A percentile compares a stretch with the other conserved stretches of the same genome.
Conservation (phyloP, 371 early-diverging fungal species). For the Rhizomucor pusillus region DNA sequence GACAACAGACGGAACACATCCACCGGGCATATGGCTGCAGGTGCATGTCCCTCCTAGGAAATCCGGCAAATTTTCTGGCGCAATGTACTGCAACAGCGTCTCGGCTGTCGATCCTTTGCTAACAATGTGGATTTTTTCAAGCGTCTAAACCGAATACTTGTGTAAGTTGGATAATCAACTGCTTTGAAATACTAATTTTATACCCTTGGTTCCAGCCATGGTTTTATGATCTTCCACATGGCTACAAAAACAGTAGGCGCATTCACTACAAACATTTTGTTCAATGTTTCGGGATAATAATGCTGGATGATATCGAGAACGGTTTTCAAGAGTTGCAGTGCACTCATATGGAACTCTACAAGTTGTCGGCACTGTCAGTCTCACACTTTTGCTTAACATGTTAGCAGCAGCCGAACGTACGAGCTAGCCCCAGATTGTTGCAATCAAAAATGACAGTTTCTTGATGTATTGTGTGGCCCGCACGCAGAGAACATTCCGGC, state of each 20-base stretch:
- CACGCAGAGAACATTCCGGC: conserved; percentile 62
- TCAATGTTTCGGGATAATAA: conserved; percentile 81
- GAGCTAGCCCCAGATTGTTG: conserved; percentile 66
- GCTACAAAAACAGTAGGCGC: conserved; percentile 74
- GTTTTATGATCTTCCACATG: conserved; percentile 72
- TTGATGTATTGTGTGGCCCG: conserved; percentile 64
- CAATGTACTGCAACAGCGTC: conserved; percentile 65
- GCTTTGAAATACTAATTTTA: not conserved
- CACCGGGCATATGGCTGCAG: conserved; percentile 77
- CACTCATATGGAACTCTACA: conserved; percentile 69
- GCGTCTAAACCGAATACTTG: conserved; percentile 28
- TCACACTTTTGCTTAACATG: not conserved
- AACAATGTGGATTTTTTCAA: conserved; percentile 72
- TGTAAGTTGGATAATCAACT: not conserved
- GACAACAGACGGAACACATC: conserved; percentile 48
- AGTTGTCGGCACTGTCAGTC: not conserved
- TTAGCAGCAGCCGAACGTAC: conserved; percentile 29
- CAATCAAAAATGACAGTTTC: conserved; percentile 83
- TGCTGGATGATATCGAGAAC: conserved; percentile 72
- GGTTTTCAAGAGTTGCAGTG: conserved; percentile 65
- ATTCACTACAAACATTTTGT: conserved; percentile 76
- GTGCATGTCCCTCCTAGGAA: conserved; percentile 76
- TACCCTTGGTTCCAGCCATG: conserved; percentile 73
- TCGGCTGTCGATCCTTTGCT: conserved; percentile 54
- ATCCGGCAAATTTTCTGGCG: conserved; percentile 66